Percentiles rank a stretch among this genome's conserved stretches.
These are phyloP conservation scores for Curvularia lunata DNA, from an alignment of 2,329 filamentous ascomycete species.

Conservation along the genomic window DNA sequence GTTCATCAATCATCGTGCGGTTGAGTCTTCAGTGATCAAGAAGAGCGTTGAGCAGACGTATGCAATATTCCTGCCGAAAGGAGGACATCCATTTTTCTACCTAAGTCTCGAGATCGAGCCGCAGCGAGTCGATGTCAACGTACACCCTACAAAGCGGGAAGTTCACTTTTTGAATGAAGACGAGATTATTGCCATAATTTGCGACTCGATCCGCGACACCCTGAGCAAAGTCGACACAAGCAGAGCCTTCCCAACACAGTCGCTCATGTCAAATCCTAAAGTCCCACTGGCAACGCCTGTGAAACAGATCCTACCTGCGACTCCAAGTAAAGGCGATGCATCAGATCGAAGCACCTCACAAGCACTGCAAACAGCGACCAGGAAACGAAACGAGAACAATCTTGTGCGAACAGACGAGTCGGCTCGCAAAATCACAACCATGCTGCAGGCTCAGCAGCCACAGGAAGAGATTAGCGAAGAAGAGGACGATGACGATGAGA, in stretches of 20 bases:
- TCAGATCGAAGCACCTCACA: conserved; percentile 39
- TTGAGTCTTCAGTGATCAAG: conserved; percentile 87
- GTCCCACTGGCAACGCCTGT: conserved; percentile 50
- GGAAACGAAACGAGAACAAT: conserved; percentile 76
- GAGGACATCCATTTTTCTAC: conserved; percentile 92
- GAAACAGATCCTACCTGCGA: conserved; percentile 44
- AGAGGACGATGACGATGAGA: conserved; percentile 56
- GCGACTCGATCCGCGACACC: conserved; percentile 76
- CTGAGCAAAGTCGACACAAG: conserved; percentile 90
- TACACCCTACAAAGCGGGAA: conserved; percentile 95
- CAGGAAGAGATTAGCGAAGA: conserved; percentile 36
- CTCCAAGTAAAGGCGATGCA: conserved; percentile 30
- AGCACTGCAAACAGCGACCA: conserved; percentile 34
- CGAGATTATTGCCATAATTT: conserved; percentile 88
- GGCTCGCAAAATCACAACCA: conserved; percentile 92
- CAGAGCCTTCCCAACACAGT: conserved; percentile 93
- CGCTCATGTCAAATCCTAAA: conserved; percentile 63
- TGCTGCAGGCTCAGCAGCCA: conserved; percentile 71
- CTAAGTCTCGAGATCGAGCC: conserved; percentile 92
- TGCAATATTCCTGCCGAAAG: conserved; percentile 84
- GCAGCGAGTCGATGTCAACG: conserved; percentile 90
- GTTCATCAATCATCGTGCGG: conserved; percentile 95
- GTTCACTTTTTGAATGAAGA: conserved; percentile 98
- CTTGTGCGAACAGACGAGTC: conserved; percentile 89
- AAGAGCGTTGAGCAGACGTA: conserved; percentile 93